Evolutionary conservation across 768 basidiomycete species (phyloP).

Genomic region (Hygrophorus pudorinus): DNA sequence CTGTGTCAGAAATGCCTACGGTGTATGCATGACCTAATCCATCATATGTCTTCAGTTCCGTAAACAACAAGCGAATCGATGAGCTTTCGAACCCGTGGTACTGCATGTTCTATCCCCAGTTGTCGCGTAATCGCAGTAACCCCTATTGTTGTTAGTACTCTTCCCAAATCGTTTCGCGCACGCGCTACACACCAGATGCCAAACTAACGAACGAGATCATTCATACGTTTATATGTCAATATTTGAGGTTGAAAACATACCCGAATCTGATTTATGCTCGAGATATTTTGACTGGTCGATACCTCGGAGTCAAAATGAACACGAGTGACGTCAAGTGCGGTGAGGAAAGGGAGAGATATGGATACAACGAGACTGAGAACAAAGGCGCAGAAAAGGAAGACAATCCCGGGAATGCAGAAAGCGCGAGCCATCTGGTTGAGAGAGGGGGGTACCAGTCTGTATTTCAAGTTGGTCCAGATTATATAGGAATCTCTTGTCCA

Average conservation of each 20-base stretch:
- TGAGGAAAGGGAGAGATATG: slow-evolving; percentile 61
- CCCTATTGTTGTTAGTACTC: slow-evolving; percentile 29
- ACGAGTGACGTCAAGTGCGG: slow-evolving; percentile 57
- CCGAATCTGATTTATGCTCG: slow-evolving; percentile 35
- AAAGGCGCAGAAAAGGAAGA: slow-evolving; percentile 51
- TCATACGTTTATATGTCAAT: background rate
- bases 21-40: slow-evolving; percentile 46
- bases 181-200: slow-evolving; percentile 52
- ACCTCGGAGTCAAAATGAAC: slow-evolving; percentile 33
- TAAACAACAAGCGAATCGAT: background rate
- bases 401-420: slow-evolving; percentile 40
- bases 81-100: slow-evolving; percentile 28
- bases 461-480: no score
- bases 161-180: background rate
- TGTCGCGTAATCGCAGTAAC: slow-evolving; percentile 43
- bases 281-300: slow-evolving; percentile 11
- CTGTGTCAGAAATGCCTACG: slow-evolving; percentile 26
- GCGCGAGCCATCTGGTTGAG: slow-evolving; percentile 27
- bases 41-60: background rate
- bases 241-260: slow-evolving; percentile 28
- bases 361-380: slow-evolving; percentile 59
- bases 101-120: slow-evolving; percentile 39
- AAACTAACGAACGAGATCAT: slow-evolving; percentile 31
- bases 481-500: no score
- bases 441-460: background rate